These are phyloP conservation scores for Daldinia caldariorum DNA, from an alignment of 495 filamentous ascomycete species.

Conservation along the genomic window DNA sequence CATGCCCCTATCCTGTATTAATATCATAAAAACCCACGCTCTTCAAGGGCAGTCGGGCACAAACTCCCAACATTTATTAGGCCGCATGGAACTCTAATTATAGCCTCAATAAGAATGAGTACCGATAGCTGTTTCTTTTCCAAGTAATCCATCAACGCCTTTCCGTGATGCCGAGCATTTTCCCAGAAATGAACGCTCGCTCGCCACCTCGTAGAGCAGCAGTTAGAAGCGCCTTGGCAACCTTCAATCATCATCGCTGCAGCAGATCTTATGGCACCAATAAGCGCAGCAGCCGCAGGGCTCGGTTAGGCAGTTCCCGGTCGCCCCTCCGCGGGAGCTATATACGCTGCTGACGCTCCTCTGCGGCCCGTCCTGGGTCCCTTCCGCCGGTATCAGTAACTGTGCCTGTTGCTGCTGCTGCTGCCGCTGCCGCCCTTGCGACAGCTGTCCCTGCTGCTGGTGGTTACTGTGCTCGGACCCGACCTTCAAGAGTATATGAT, in stretches of 20 bases:
- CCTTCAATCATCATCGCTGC: neutral
- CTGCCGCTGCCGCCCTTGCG: neutral
- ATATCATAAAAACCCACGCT: neutral
- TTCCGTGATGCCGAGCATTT: neutral
- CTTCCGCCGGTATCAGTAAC: too few relatives aligned
- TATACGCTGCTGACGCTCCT: neutral
- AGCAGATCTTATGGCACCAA: slow-evolving; percentile 25
- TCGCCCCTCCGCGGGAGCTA: slow-evolving; percentile 5
- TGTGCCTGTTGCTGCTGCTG: too few relatives aligned
- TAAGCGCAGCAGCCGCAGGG: slow-evolving; percentile 21
- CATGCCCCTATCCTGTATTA: neutral
- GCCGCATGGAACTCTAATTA: neutral
- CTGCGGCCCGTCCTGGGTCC: neutral
- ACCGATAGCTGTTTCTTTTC: neutral
- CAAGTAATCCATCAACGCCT: neutral
- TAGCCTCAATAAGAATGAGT: neutral
- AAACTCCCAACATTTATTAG: neutral
- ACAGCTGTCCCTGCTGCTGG: neutral
- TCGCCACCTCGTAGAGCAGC: neutral
- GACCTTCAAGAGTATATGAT: neutral
- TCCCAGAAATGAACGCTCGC: neutral
- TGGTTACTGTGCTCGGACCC: neutral
- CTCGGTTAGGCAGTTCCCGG: slow-evolving; percentile 22
- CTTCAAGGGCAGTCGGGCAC: neutral
- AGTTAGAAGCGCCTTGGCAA: neutral